Base-by-base conservation (phyloP, 257 asterid species). In the Ligustrum vulgare region DNA sequence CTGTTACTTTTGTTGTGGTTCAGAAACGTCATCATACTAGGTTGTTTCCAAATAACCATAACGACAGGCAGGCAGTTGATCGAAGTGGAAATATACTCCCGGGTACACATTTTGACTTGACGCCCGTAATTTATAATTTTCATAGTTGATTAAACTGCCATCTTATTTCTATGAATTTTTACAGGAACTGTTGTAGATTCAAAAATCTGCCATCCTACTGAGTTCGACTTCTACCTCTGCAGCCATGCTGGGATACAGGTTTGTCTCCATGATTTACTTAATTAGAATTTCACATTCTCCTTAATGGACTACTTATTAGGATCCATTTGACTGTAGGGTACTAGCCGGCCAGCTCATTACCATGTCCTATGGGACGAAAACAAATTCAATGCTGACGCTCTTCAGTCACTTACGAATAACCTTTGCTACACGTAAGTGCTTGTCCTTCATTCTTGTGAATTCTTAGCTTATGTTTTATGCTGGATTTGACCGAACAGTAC, bases 21-120 rank as follows among this genome's bases (percentile, higher is more conserved):
- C 99, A 95, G 77, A 95, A 95, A 73, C 96, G 99, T 1, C 99
- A 95, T 28, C 99, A 95, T 62, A 95, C 99, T 1, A 84, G 99
- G 60, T 71, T 95, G 73, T 95, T 95, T 84, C 96, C 99, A 10
- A 84, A 85, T 75, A 89, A 92, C 84, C 96, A 91, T 74, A 32
- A 67, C 2, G 98, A 95, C 69, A 78, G 93, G 36, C 79, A 79
- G 66, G 77, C 96, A 0, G 89, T 85, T 31, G 99, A 95, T 28
- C 76, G 89, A 72, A 95, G 98, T 77, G 99, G 99, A 65, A 95
- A 95, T 75, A 93, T 95, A 58, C 81, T 95, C 10, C 99, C 99
- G 31, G 99, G 99, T 86, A 20, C 22, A 56, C 31, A 2, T 56
- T 20, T 71, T 18, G 9, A 34, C 72, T 69, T 62, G 41, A 28